A percentile compares a stretch with the other conserved stretches of the same genome.
These are phyloP conservation scores for Magnaporthiopsis incrustans DNA, from an alignment of 2,329 filamentous ascomycete genomes.

Conservation along the genomic window DNA sequence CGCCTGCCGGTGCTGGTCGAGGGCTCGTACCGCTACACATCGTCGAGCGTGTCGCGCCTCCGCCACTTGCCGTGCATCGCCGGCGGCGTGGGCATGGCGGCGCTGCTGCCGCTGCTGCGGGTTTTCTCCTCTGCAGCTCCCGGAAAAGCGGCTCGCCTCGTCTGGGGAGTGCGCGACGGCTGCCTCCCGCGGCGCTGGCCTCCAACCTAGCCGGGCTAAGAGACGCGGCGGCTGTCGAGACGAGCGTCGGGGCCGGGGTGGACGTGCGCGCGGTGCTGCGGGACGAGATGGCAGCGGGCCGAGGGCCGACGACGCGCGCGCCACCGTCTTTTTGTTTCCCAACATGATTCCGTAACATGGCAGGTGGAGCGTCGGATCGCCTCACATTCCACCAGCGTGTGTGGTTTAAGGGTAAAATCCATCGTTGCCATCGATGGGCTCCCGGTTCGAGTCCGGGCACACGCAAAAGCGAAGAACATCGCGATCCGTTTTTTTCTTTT, in stretches of 20 bases:
- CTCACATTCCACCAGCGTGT: background rate
- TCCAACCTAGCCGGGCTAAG: background rate
- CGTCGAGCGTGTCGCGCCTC: constrained; percentile 14
- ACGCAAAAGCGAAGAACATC: background rate
- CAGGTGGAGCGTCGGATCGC: background rate
- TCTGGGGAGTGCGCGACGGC: constrained; percentile 17
- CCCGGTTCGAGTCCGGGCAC: constrained; percentile 6
- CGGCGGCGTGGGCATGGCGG: constrained; percentile 25
- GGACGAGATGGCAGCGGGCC: constrained; percentile 14
- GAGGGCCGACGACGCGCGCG: constrained; percentile 18
- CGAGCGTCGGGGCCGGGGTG: constrained; percentile 15
- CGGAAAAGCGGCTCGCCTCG: constrained; percentile 13
- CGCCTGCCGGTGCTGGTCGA: constrained; percentile 20
- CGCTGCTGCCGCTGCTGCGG: constrained; percentile 20
- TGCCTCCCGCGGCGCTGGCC: constrained; percentile 16
- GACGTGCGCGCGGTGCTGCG: constrained; percentile 16
- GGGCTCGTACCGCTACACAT: constrained; percentile 18
- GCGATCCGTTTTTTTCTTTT: background rate
- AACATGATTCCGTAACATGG: background rate
- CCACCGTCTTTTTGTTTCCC: background rate
- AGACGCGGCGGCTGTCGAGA: background rate
- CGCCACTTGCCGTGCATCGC: constrained; percentile 22
- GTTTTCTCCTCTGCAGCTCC: background rate
- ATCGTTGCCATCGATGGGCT: constrained; percentile 45
- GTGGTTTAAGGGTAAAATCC: constrained; percentile 47